Evolutionary conservation across 2,329 filamentous ascomycete species (phyloP), one percentile per base, ranked within the genome.

Genomic region (Apiospora arundinis): DNA sequence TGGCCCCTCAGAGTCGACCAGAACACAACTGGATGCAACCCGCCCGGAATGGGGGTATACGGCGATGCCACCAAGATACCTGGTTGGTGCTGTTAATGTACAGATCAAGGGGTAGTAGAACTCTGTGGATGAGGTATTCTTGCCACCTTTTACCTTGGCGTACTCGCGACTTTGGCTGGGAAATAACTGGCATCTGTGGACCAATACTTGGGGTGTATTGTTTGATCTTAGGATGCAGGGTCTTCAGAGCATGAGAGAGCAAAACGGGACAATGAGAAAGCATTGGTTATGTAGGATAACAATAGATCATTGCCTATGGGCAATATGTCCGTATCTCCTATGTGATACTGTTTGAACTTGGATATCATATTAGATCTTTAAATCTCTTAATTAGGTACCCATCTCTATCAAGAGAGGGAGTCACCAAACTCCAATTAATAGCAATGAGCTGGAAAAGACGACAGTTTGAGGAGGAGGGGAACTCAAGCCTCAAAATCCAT

Each of bases 401-500:
- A 56, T 32, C n/a, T 56, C 25, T 5, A 37, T 8, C 28, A 1
- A 9, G 16, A 37, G 25, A 4, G 52, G 52, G 28, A 4, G 7
- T 60, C 16, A 28, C 18, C 18, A 9, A 60, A 32, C 32, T 32
- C 32, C 32, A 8, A 12, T n/a, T 3, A 18, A 16, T 7, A 3
- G n/a, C 52, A 21, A 37, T 14, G 14, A 25, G 28, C 18, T 32
- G 25, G 49, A 14, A 28, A 32, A 21, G 46, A n/a, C 40, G 52
- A 32, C 2, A 32, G 5, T 21, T 4, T 8, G 28, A 23, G n/a
- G 5, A 32, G 65, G 40, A 25, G 16, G 32, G 7, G 44, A 5
- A n/a, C n/a, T 2, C 4, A 25, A 21, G n/a, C 11, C 68, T 60
- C 72, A 81, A 69, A 78, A 81, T 28, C 77, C 77, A 69, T 82